Evolutionary conservation across 805 yeast genomes (phyloP), one percentile per base, ranked within the genome.

Genomic region (Candida tammaniensis): DNA sequence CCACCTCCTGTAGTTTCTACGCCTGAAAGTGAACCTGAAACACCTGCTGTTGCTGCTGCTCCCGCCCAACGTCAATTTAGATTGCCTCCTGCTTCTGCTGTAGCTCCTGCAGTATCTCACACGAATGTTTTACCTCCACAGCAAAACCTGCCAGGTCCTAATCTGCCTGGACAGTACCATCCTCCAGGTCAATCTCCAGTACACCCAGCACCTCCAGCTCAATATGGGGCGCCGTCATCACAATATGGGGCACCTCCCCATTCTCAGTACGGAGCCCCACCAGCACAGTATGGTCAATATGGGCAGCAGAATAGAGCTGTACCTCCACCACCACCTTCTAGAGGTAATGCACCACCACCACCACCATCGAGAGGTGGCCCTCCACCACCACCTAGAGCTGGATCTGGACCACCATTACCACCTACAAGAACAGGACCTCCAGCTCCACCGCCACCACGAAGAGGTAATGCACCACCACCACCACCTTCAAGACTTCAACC

Each of bases 11-110:
- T 19, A 12, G 5, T 18, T 15, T 21, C n/a, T 27, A 13, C 31
- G 5, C 2, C 11, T 7, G 40, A 45, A 21, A 38, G 36, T 22
- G 23, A 42, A n/a, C 25, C 51, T 9, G 28, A 23, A 4, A 21
- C 37, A 18, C 43, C 42, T 6, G 37, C 31, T 44, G 25, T 40
- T 27, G 31, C 17, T 11, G 31, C 36, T 8, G 21, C 21, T 3
- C 8, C 27, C 3, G 19, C 37, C 9, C 44, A 48, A 33, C 48
- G 56, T 7, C 37, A 40, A 24, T 64, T 65, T 49, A 57, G 68
- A 43, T 52, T 61, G 11, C 70, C 71, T 11, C 70, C 69, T 15
- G 42, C 55, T 24, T 47, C 44, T 30, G 60, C 61, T 2, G 36
- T 46, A 5, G 52, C 59, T 4, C 68, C 68, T 7, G 52, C 56